Conservation (phyloP, 2,329 filamentous ascomycete species). For the Aureobasidium leucospermi region DNA sequence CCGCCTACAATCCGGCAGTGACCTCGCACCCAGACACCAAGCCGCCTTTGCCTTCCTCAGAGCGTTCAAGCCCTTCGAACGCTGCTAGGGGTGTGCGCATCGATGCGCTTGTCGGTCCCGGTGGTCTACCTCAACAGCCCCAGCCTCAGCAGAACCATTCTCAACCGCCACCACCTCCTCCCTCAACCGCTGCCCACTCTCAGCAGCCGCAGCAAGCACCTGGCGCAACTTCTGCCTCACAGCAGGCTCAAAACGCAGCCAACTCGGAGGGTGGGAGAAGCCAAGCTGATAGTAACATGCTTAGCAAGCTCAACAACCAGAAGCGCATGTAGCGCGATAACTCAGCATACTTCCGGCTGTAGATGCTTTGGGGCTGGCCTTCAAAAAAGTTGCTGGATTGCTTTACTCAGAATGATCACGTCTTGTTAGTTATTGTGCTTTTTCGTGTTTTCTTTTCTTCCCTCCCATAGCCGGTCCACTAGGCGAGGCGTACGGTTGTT, state of each 20-base stretch:
- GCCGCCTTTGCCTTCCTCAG: conserved; percentile 23
- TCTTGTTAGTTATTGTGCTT: background rate
- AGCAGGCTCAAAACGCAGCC: conserved; percentile 24
- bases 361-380: background rate
- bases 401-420: conserved; percentile 7
- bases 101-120: conserved; percentile 26
- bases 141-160: conserved; percentile 9
- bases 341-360: background rate
- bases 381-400: background rate
- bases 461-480: background rate
- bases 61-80: conserved; percentile 31
- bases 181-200: conserved; percentile 13
- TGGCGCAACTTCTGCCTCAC: background rate
- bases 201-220: conserved; percentile 12
- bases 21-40: conserved; percentile 22
- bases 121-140: conserved; percentile 16
- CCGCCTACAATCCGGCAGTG: background rate
- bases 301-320: conserved; percentile 32
- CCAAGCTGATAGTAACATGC: conserved; percentile 37
- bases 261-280: conserved; percentile 33
- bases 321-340: conserved; percentile 4
- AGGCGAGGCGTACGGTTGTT: background rate
- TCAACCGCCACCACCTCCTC: conserved; percentile 6
- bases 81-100: conserved; percentile 23
- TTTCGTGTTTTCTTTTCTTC: background rate